Percentiles rank a stretch among this genome's conserved stretches.
These are phyloP conservation scores for Loxodes magnus DNA, from an alignment of 73 alveolate genomes.

Conservation along the genomic window DNA sequence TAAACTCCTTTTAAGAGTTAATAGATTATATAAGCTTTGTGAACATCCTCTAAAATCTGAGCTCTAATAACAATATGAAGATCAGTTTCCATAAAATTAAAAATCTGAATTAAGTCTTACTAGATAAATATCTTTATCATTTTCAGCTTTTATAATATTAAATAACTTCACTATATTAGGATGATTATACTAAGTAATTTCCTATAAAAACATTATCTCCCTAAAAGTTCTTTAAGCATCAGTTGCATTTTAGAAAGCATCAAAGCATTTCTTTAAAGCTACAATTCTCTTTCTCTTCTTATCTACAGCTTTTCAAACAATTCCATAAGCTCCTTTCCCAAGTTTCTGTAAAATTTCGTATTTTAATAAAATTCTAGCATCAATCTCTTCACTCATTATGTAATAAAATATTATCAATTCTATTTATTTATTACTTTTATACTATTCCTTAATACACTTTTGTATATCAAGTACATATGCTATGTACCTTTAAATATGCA, in stretches of 20 bases:
- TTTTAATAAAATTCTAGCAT: constrained; percentile 42
- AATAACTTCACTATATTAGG: constrained; percentile 86
- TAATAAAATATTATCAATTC: too few species aligned
- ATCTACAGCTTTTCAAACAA: constrained; percentile 53
- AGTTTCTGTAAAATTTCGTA: constrained; percentile 53
- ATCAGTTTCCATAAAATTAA: constrained; percentile 81
- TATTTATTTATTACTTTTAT: too few species aligned
- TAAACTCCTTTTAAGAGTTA: constrained; percentile 85
- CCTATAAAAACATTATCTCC: constrained; percentile 77
- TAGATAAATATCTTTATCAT: constrained; percentile 84
- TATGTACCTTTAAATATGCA: too few species aligned
- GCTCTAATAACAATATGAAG: constrained; percentile 98
- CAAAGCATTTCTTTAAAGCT: constrained; percentile 89
- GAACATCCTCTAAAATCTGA: constrained; percentile 64
- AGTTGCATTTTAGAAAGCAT: constrained; percentile 95
- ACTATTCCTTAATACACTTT: too few species aligned
- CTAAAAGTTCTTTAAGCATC: constrained; percentile 95
- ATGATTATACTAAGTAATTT: constrained; percentile 79
- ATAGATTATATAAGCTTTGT: constrained; percentile 79
- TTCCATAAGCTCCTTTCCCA: constrained; percentile 63
- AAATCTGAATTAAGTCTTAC: too few species aligned
- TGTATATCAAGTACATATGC: too few species aligned
- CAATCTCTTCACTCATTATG: constrained; percentile 50
- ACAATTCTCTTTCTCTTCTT: constrained; percentile 50
- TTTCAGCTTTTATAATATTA: constrained; percentile 90